Evolutionary conservation across 257 asterid genomes (phyloP).

Genomic region (Fraxinus anomala): DNA sequence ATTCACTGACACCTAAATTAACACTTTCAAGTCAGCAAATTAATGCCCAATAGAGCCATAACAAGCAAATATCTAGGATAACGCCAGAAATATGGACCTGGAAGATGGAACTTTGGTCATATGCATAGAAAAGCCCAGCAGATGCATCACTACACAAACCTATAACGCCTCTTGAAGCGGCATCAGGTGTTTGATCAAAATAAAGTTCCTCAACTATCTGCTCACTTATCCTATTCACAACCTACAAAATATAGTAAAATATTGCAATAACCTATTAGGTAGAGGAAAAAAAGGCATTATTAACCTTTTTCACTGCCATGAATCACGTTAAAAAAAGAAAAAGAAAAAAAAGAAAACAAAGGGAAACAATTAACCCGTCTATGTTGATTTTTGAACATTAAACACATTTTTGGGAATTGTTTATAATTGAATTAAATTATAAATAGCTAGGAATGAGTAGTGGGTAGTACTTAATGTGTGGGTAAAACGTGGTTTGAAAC

Average conservation of each 20-base stretch:
- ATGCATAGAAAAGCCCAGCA: slow-evolving; percentile 97
- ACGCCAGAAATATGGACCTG: slow-evolving; percentile 57
- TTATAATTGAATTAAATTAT: too few species aligned
- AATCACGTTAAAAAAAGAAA: not conserved
- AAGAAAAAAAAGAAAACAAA: not conserved
- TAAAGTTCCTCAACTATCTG: slow-evolving; percentile 90
- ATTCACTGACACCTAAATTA: slow-evolving; percentile 79
- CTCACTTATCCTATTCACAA: slow-evolving; percentile 90
- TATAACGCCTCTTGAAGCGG: slow-evolving; percentile 74
- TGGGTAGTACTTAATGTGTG: too few species aligned
- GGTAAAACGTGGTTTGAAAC: too few species aligned
- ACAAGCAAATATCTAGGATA: slow-evolving; percentile 23
- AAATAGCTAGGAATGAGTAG: too few species aligned
- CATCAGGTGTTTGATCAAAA: slow-evolving; percentile 83
- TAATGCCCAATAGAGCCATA: slow-evolving; percentile 15
- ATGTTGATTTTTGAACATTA: slow-evolving; percentile 3
- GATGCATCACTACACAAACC: slow-evolving; percentile 98
- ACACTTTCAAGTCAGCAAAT: slow-evolving; percentile 26
- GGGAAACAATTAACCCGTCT: not conserved
- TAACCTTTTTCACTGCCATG: not conserved
- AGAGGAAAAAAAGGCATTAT: slow-evolving; percentile 14
- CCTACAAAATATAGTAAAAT: slow-evolving; percentile 48
- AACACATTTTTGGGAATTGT: too few species aligned
- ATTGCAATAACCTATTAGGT: slow-evolving; percentile 9
- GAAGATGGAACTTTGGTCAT: slow-evolving; percentile 87